Base-by-base conservation (phyloP, 768 basidiomycete genomes). In the Boletus huronensis region DNA sequence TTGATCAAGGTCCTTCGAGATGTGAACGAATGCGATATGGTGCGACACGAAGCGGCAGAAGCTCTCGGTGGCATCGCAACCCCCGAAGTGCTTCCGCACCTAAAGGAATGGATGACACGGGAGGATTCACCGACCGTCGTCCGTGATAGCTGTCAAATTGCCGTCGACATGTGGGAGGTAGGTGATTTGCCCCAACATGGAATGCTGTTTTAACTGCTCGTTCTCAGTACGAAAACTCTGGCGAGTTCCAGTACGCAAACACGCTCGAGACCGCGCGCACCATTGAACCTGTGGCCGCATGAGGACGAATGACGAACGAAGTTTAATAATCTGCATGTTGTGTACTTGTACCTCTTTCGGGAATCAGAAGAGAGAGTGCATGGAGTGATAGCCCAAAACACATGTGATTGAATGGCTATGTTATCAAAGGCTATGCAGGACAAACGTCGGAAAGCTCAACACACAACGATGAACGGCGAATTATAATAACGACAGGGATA, bases 41-140 rank as follows among this genome's bases (percentile, higher is more conserved):
- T 99, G 10, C 83, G 97, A 31, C 97, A 99, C 62, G 97, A 99
- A 71, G 97, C 96, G 25, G 97, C 97, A 4, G 97, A 99, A 71
- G 97, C 97, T 7, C 80, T 99, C 0, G 97, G 97, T n/a, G 93
- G 96, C 5, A 98, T 99, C 53, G 95, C 88, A 26, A 93, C 88
- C 2, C 90, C 92, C 0, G 93, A 96, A 50, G 94, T 97, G 4
- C 77, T 98, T 32, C 87, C 89, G 1, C 80, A 93, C 58, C 74
- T 99, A 35, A 83, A 84, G 60, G 89, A 94, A 68, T 97, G 93
- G 86, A 84, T 88, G 77, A 72, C 70, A 23, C 79, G 85, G 58
- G 78, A 81, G 55, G 90, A 93, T 62, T 84, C 90, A 8, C 94
- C 95, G 0, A 75, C 80, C 14, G 95, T 98, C 21, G 97, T 99